Conservation (phyloP, 345 rosid genomes). For the Geranium brycei region DNA sequence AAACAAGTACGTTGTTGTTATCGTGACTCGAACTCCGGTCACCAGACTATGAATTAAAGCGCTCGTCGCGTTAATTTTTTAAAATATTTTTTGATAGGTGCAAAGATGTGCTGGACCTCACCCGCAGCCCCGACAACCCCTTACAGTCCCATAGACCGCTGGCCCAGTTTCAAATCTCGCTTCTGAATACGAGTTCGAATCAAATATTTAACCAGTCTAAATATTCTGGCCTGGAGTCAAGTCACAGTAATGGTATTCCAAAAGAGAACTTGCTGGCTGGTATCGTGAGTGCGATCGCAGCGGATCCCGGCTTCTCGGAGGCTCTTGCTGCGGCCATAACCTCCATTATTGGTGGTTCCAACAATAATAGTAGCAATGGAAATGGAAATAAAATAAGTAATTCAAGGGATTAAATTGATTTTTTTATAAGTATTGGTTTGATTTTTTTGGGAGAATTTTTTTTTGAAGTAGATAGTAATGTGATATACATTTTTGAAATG, state of each 20-base stretch:
- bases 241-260: constrained; percentile 31
- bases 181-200: constrained; percentile 21
- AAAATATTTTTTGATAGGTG: constrained; percentile 27
- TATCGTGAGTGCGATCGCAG: constrained; percentile 28
- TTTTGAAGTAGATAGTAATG: neutral
- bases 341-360: constrained; percentile 34
- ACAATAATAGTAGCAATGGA: constrained; percentile 14
- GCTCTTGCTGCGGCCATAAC: constrained; percentile 59
- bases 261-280: constrained; percentile 23
- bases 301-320: constrained; percentile 57
- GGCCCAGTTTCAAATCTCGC: constrained; percentile 34
- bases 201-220: constrained; percentile 49
- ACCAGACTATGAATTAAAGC: too few relatives aligned
- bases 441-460: neutral
- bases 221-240: constrained; percentile 50
- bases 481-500: too few relatives aligned
- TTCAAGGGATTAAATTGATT: constrained; percentile 16
- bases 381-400: constrained; percentile 10
- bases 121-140: constrained; percentile 29
- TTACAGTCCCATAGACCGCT: constrained; percentile 25
- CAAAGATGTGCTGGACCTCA: constrained; percentile 91
- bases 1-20: constrained; percentile 33
- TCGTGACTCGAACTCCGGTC: too few relatives aligned
- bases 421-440: neutral
- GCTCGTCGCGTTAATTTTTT: neutral